Conservation (phyloP, 306 rosid species). For the Vicia sativa region DNA sequence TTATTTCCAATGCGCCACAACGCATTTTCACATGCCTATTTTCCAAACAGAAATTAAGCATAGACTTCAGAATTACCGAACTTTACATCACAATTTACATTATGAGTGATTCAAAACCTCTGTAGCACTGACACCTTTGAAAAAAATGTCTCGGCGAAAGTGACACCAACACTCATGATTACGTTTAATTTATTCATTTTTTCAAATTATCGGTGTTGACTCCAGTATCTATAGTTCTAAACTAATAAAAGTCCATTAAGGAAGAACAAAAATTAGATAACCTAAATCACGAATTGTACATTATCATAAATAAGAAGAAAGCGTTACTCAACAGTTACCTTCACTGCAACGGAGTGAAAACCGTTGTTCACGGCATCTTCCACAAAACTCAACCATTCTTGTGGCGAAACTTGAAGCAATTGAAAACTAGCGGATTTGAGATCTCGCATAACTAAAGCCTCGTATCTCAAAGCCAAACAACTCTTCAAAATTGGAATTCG, state of each 20-base stretch:
- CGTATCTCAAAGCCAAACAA: conserved; percentile 89
- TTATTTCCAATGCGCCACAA: conserved; percentile 46
- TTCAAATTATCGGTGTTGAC: too few species aligned
- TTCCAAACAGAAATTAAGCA: conserved; percentile 25
- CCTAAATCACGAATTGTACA: neutral
- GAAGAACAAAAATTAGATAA: neutral
- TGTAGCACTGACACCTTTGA: too few species aligned
- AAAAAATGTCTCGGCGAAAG: too few species aligned
- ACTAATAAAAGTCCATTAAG: neutral
- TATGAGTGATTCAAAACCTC: neutral
- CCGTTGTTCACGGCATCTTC: conserved; percentile 62
- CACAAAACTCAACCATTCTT: conserved; percentile 72
- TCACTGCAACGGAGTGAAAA: conserved; percentile 59
- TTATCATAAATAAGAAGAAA: neutral
- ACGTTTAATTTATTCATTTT: too few species aligned
- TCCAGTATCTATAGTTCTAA: neutral
- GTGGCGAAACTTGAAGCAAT: conserved; percentile 61
- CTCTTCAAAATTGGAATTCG: conserved; percentile 51
- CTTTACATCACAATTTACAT: neutral
- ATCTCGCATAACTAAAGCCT: conserved; percentile 73
- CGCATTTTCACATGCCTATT: conserved; percentile 78
- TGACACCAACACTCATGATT: too few species aligned
- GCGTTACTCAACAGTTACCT: conserved; percentile 39
- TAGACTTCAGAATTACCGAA: neutral
- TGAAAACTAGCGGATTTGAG: conserved; percentile 50